These are phyloP conservation scores for Phytophthora sp. DNA, from an alignment of 352 stramenopile species.

Conservation along the genomic window DNA sequence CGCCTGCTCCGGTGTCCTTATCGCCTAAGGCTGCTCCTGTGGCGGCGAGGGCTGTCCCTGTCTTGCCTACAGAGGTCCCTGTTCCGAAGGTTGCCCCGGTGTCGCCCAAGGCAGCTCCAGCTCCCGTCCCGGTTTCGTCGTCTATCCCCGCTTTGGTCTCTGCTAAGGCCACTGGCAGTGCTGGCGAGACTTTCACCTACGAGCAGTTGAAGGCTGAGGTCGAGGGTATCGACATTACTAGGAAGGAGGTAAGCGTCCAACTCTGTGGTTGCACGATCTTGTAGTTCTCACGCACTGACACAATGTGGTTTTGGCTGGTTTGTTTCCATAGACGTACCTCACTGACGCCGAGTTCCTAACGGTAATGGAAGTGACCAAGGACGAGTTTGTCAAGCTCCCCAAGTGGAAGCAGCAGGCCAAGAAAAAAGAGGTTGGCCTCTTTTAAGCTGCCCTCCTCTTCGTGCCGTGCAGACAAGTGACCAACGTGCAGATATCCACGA, in stretches of 20 bases:
- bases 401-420: constrained; percentile 90
- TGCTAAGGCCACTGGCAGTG: constrained; percentile 38
- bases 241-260: constrained; percentile 60
- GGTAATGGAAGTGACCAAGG: constrained; percentile 67
- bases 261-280: constrained; percentile 14
- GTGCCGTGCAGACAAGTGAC: too few relatives aligned
- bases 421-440: constrained; percentile 89
- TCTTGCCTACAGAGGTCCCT: constrained; percentile 34
- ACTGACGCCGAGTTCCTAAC: constrained; percentile 79
- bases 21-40: constrained; percentile 10
- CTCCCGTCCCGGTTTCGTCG: constrained; percentile 11
- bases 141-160: constrained; percentile 15
- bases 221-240: constrained; percentile 79
- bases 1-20: constrained; percentile 14
- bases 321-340: constrained; percentile 57
- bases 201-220: constrained; percentile 75
- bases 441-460: constrained; percentile 58
- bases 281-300: constrained; percentile 37
- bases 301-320: not conserved
- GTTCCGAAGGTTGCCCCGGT: constrained; percentile 8
- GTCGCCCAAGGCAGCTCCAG: constrained; percentile 24
- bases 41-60: constrained; percentile 19
- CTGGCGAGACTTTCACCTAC: constrained; percentile 58
- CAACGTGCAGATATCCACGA: not conserved
- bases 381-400: constrained; percentile 66